Base-by-base conservation (phyloP, 2,329 filamentous ascomycete species). In the Zarea fungicola region DNA sequence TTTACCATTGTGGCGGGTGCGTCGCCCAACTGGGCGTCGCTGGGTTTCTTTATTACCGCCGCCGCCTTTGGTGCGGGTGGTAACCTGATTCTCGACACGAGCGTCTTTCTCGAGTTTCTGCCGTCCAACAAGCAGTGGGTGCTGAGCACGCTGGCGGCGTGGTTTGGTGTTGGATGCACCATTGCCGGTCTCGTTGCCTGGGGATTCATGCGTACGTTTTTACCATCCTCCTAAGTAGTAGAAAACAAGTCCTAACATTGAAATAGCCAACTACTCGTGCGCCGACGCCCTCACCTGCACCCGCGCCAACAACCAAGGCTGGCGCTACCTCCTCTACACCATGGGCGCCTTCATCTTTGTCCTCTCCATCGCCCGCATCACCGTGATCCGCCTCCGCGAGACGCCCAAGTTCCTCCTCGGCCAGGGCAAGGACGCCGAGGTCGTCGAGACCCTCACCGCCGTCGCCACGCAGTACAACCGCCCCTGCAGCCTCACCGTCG, bases 1-100 rank as follows among this genome's bases (percentile, higher is more conserved):
- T 81, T 84, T 43, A 77, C 77, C 6, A 78, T 85, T 41, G 69
- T 83, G 1, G 81, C 81, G 1, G 84, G 83, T 2, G 80, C 76
- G 0, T 71, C 76, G 18, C 83, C 83, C 0, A 82, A 75, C 49
- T 88, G 81, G 80, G 65, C 73, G 5, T 75, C 78, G 0, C 67
- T 85, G 9, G 80, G 78, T 0, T 62, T 83, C 9, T 84, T 85
- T 55, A 73, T 81, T n/a, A 74, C 73, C 11, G 58, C 85, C 28
- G 68, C 77, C 32, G 75, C 78, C 1, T 85, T 86, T 55, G 81
- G 81, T 0, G 76, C 68, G 2, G 82, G 82, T 14, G 83, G 83
- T 2, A 86, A 85, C 58, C 62, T 85, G 18, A 77, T 85, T 1
- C 65, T 85, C 2, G 81, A 85, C 54, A 83, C 81, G 4, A 71